Evolutionary conservation across 2,329 filamentous ascomycete species (phyloP).

Genomic region (Apiospora aurea): DNA sequence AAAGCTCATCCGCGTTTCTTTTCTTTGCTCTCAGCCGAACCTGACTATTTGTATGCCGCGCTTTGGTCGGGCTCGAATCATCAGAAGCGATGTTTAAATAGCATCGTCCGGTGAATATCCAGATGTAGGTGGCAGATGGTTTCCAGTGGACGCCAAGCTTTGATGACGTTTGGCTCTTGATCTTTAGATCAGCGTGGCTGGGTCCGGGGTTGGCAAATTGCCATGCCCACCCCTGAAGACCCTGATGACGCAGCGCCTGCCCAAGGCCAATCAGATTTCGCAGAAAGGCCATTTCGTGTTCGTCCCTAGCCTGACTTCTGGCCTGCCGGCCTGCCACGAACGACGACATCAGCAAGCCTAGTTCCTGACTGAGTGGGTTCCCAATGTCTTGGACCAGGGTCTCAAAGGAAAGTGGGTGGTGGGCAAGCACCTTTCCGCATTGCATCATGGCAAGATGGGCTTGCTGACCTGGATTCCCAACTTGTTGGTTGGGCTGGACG

Average conservation of each 20-base stretch:
- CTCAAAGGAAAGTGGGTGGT: conserved; percentile 14
- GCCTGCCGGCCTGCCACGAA: conserved; percentile 8
- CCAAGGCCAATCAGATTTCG: conserved; percentile 4
- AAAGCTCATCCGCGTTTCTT: not conserved
- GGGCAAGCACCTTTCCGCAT: conserved; percentile 13
- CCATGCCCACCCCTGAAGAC: conserved; percentile 18
- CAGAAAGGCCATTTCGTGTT: not conserved
- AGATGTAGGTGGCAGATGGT: conserved; percentile 1
- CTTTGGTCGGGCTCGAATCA: not conserved
- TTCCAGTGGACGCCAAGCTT: conserved; percentile 8
- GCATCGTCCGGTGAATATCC: not conserved
- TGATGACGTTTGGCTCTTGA: conserved; percentile 13
- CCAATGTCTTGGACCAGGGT: conserved; percentile 6
- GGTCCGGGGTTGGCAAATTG: conserved; percentile 20
- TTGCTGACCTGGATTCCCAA: conserved; percentile 10
- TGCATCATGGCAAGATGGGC: conserved; percentile 1
- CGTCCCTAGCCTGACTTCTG: not conserved
- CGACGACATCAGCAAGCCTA: too few species aligned
- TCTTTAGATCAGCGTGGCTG: not conserved
- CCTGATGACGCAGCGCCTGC: conserved; percentile 16
- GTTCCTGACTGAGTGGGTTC: not conserved
- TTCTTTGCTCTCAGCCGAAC: too few species aligned
- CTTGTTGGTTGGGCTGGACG: not conserved
- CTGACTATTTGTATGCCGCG: not conserved
- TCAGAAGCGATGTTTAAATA: not conserved